A percentile compares a stretch with the other conserved stretches of the same genome.
phyloP scores from a whole-genome alignment of 306 rosid genomes.

The Acacia melanoxylon region DNA sequence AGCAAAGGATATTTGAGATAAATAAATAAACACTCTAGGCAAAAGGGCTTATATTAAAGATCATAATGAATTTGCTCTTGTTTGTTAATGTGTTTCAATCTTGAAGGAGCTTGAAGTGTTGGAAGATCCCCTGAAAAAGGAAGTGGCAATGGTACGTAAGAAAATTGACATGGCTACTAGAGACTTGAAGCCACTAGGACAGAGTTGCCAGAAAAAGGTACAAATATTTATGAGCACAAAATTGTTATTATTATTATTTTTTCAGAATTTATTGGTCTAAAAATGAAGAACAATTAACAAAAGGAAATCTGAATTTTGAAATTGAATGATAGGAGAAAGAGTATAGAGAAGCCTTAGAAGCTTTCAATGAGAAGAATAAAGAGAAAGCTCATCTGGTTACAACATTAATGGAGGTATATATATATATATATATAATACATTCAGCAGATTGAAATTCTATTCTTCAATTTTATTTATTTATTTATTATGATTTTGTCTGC shows the following conservation, averaged over 20 bases:
- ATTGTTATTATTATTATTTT: background rate
- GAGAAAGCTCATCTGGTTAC: slow-evolving; percentile 73
- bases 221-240: background rate
- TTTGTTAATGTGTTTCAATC: slow-evolving; percentile 1
- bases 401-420: slow-evolving; percentile 69
- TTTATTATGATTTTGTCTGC: background rate
- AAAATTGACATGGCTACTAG: slow-evolving; percentile 66
- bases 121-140: slow-evolving; percentile 85
- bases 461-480: background rate
- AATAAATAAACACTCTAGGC: too few relatives aligned
- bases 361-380: slow-evolving; percentile 71
- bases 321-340: slow-evolving; percentile 71
- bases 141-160: slow-evolving; percentile 76
- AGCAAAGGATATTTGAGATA: too few relatives aligned
- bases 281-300: background rate
- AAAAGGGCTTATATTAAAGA: background rate
- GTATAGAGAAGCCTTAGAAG: slow-evolving; percentile 70
- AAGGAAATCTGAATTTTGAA: background rate
- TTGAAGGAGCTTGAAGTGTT: slow-evolving; percentile 78
- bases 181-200: slow-evolving; percentile 79
- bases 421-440: background rate
- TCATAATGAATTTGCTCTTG: background rate
- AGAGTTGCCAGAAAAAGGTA: slow-evolving; percentile 82
- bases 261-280: background rate
- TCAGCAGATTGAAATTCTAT: background rate